Conservation (phyloP, 306 rosid species). For the Herpetospermum pedunculosum region DNA sequence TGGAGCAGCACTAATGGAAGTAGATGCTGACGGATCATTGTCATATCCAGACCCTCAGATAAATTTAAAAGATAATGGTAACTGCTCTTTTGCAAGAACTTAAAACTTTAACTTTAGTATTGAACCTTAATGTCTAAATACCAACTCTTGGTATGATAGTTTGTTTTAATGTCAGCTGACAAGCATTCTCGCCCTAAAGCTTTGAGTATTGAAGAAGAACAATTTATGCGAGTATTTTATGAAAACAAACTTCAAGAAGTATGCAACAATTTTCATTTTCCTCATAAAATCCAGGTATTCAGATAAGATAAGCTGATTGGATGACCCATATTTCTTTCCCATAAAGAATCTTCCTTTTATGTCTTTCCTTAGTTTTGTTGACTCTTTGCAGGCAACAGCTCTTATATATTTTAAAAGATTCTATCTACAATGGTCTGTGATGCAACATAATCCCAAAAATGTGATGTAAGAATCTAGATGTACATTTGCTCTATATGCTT, state of each 20-base stretch:
- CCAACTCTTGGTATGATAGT: conserved; percentile 13
- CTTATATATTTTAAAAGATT: conserved; percentile 91
- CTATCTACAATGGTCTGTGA: conserved; percentile 84
- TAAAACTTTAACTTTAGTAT: background rate
- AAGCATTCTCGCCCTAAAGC: conserved; percentile 71
- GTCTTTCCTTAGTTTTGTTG: conserved; percentile 19
- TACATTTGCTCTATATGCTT: background rate
- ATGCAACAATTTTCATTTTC: conserved; percentile 70
- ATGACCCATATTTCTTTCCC: background rate
- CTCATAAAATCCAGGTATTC: conserved; percentile 87
- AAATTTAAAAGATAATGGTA: conserved; percentile 45
- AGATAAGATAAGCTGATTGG: background rate
- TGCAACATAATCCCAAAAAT: conserved; percentile 91
- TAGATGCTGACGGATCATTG: conserved; percentile 66
- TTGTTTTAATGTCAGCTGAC: conserved; percentile 37
- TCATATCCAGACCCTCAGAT: conserved; percentile 54
- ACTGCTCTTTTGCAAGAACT: conserved; percentile 8
- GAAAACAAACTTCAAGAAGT: conserved; percentile 59
- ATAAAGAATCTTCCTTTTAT: background rate
- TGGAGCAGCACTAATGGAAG: conserved; percentile 69
- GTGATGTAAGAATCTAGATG: conserved; percentile 51
- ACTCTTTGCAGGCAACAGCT: conserved; percentile 66
- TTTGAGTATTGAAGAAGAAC: conserved; percentile 51
- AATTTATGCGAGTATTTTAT: conserved; percentile 38
- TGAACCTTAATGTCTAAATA: background rate